Evolutionary conservation across 768 basidiomycete genomes (phyloP).

Genomic region (Boletales sp.): DNA sequence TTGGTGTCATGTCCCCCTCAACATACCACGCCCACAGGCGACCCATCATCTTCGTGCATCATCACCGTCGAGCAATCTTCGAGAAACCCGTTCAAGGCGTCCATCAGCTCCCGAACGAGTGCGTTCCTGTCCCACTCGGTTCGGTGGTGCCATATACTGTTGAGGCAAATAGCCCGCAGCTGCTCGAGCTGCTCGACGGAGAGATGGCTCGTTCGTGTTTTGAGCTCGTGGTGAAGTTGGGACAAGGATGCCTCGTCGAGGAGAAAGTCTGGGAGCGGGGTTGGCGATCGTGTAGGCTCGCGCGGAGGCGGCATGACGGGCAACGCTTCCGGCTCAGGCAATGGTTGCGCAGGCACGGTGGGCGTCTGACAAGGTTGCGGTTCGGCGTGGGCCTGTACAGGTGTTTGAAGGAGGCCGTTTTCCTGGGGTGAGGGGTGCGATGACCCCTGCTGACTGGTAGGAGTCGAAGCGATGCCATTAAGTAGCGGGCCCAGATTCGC

Average conservation of each 20-base stretch:
- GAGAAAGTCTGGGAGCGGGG: conserved; percentile 76
- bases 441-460: not conserved
- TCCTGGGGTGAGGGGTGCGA: conserved; percentile 4
- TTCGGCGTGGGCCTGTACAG: not conserved
- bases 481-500: conserved; percentile 21
- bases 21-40: not conserved
- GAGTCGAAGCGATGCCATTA: conserved; percentile 18
- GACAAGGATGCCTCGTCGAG: conserved; percentile 50
- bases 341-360: not conserved
- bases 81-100: conserved; percentile 61
- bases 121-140: conserved; percentile 78
- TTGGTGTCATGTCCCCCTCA: too few relatives aligned
- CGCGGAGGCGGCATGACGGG: conserved; percentile 21
- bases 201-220: conserved; percentile 52
- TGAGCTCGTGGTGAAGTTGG: conserved; percentile 48
- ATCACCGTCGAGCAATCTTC: conserved; percentile 48
- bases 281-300: conserved; percentile 57
- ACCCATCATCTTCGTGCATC: not conserved
- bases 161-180: conserved; percentile 79
- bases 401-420: conserved; percentile 11
- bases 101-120: conserved; percentile 57
- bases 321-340: conserved; percentile 14
- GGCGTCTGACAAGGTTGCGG: conserved; percentile 8
- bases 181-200: conserved; percentile 93
- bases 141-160: conserved; percentile 78